phyloP scores from a whole-genome alignment of 352 stramenopile genomes.

The Pythium aphanidermatum region DNA sequence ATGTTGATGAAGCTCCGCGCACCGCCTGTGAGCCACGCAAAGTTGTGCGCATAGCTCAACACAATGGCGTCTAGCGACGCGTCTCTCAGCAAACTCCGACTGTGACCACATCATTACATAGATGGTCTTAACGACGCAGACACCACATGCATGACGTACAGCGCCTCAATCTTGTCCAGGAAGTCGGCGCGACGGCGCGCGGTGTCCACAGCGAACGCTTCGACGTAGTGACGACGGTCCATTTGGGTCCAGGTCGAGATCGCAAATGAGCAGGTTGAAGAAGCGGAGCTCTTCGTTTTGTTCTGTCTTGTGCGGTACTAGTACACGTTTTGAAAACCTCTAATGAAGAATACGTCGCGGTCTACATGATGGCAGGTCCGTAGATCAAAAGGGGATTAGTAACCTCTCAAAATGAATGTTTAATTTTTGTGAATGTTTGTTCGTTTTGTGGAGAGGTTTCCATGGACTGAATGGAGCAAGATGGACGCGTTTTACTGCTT shows the following conservation, averaged over 20 bases:
- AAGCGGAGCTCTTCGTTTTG: neutral
- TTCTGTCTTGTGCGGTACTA: neutral
- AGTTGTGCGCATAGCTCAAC: slow-evolving; percentile 54
- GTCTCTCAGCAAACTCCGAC: slow-evolving; percentile 35
- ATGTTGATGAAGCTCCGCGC: slow-evolving; percentile 64
- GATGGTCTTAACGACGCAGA: neutral
- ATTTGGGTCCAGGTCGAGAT: no score
- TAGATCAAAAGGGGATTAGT: neutral
- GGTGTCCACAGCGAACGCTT: slow-evolving; percentile 41
- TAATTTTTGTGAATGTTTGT: neutral
- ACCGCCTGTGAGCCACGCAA: slow-evolving; percentile 60
- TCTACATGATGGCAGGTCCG: neutral
- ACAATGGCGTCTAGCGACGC: slow-evolving; percentile 39
- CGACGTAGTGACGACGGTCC: slow-evolving; percentile 55
- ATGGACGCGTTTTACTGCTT: slow-evolving; percentile 8
- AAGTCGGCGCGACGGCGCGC: slow-evolving; percentile 39
- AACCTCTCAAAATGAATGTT: neutral
- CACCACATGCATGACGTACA: slow-evolving; percentile 28
- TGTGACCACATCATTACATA: slow-evolving; percentile 14
- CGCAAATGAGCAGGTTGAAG: no score
- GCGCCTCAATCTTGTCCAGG: slow-evolving; percentile 29
- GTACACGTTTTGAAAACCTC: neutral
- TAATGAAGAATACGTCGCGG: neutral
- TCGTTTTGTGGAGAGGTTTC: neutral
- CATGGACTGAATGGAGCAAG: neutral